Evolutionary conservation across 2,329 filamentous ascomycete genomes (phyloP).

Genomic region (Westerdykella sp.): DNA sequence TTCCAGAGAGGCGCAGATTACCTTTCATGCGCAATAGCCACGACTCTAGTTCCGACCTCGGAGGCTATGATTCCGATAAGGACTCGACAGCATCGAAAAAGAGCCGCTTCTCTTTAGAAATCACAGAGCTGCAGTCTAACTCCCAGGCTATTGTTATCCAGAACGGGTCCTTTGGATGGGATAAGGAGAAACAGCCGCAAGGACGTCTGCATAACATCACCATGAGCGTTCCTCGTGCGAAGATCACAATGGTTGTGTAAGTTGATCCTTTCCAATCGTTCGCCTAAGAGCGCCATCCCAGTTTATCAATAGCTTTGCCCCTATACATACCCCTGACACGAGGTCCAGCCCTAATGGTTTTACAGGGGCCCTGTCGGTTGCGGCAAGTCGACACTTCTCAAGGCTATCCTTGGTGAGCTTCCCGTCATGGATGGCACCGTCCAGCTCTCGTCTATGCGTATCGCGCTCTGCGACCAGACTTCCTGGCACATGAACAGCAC

Average conservation of each 20-base stretch:
- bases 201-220: conserved; percentile 38
- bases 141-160: conserved; percentile 37
- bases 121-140: conserved; percentile 14
- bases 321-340: no score
- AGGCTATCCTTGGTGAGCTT: conserved; percentile 29
- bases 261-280: no score
- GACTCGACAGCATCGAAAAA: conserved; percentile 20
- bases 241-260: conserved; percentile 43
- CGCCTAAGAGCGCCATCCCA: no score
- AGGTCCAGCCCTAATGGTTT: no score
- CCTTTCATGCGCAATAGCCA: conserved; percentile 15
- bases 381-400: conserved; percentile 47
- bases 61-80: conserved; percentile 20
- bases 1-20: conserved; percentile 17
- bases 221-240: conserved; percentile 38
- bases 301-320: no score
- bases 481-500: conserved; percentile 36
- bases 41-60: conserved; percentile 13
- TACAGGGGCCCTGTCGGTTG: conserved; percentile 44
- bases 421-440: conserved; percentile 28
- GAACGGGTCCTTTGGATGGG: conserved; percentile 45
- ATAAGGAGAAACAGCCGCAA: conserved; percentile 35
- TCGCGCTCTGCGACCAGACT: conserved; percentile 35
- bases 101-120: conserved; percentile 16
- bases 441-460: conserved; percentile 24